These are phyloP conservation scores for Epichloe hybrida DNA, from an alignment of 2,329 filamentous ascomycete species.

Conservation along the genomic window DNA sequence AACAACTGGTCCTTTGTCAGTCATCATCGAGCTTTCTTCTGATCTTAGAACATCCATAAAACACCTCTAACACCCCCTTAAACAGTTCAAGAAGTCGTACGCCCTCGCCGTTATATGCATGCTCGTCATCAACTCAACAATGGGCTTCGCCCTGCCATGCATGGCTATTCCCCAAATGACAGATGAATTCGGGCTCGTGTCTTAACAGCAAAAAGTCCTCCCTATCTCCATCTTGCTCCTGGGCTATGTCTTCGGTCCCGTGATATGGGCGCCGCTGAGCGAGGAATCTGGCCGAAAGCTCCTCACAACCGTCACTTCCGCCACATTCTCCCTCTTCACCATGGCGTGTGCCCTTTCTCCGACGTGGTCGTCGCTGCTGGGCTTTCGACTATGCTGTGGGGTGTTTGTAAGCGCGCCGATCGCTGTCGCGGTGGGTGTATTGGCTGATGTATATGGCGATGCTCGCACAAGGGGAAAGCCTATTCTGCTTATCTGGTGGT, in stretches of 20 bases:
- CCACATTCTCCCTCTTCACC: constrained; percentile 35
- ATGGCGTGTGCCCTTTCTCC: constrained; percentile 43
- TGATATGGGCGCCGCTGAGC: constrained; percentile 51
- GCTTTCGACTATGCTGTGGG: constrained; percentile 41
- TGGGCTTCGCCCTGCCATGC: constrained; percentile 50
- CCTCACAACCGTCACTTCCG: constrained; percentile 31
- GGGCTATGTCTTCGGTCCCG: constrained; percentile 47
- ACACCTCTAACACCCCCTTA: neutral
- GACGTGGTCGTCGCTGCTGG: constrained; percentile 36
- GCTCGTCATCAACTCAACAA: constrained; percentile 53
- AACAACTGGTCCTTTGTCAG: constrained; percentile 34
- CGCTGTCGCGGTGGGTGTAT: constrained; percentile 47
- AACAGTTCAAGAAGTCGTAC: constrained; percentile 38
- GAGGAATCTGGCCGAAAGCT: constrained; percentile 48
- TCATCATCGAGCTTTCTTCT: neutral
- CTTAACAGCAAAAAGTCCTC: constrained; percentile 32
- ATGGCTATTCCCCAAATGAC: constrained; percentile 47
- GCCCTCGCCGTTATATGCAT: constrained; percentile 42
- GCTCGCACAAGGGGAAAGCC: constrained; percentile 2
- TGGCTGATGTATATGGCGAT: constrained; percentile 52
- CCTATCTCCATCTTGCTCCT: constrained; percentile 51
- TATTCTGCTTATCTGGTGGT: constrained; percentile 42
- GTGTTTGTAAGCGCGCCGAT: constrained; percentile 45
- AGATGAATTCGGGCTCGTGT: constrained; percentile 41
- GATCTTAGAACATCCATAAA: neutral